A percentile compares a stretch with the other conserved stretches of the same genome.
phyloP scores from a whole-genome alignment of 805 yeast species.

The Ogataea zsoltii region DNA sequence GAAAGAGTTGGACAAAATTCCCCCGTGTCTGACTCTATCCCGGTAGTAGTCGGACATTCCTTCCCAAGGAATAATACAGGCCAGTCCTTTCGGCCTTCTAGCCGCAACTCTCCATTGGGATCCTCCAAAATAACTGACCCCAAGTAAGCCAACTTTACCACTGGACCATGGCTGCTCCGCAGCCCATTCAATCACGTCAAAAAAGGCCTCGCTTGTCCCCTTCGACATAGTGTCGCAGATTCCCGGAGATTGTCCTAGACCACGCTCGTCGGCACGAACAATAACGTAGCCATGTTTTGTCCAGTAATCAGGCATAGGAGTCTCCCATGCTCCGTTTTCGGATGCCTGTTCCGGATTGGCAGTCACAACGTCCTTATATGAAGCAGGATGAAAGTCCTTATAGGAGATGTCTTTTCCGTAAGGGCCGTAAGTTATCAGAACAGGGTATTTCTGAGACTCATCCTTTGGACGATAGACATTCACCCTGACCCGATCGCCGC shows the following conservation, averaged over 20 bases:
- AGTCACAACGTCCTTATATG: conserved; percentile 8
- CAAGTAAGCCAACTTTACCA: conserved; percentile 10
- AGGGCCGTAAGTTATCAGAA: conserved; percentile 9
- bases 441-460: conserved; percentile 7
- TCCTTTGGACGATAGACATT: conserved; percentile 13
- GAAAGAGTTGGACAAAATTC: conserved; percentile 11
- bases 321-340: conserved; percentile 12
- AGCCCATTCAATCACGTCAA: conserved; percentile 13
- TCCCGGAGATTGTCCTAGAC: conserved; percentile 12
- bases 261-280: conserved; percentile 10
- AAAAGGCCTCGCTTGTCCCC: conserved; percentile 12
- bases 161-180: conserved; percentile 11
- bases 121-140: conserved; percentile 13
- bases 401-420: conserved; percentile 13
- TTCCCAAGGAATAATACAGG: conserved; percentile 13
- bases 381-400: conserved; percentile 7
- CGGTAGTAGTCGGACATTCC: conserved; percentile 14
- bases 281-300: conserved; percentile 7
- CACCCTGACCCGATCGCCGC: conserved; percentile 11
- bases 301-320: conserved; percentile 13
- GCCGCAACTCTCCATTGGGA: conserved; percentile 15
- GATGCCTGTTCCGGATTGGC: conserved; percentile 11
- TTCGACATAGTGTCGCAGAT: conserved; percentile 10
- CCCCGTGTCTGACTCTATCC: conserved; percentile 13
- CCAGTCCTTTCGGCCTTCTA: conserved; percentile 11